Percentiles rank a stretch among this genome's conserved stretches.
phyloP scores from a whole-genome alignment of 768 basidiomycete genomes.

The Amanita muscaria region DNA sequence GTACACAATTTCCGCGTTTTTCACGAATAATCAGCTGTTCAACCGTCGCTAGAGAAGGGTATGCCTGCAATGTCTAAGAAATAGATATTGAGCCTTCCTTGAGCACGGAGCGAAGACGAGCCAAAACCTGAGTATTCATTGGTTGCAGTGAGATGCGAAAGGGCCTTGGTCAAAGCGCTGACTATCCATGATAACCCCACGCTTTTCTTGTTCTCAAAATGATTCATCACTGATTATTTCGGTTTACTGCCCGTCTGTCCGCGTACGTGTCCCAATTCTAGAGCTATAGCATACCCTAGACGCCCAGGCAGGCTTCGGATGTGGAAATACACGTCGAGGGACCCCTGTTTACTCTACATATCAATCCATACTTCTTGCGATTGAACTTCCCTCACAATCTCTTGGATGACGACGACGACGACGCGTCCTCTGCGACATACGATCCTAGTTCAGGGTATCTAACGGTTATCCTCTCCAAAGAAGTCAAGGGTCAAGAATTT shows the following conservation, averaged over 20 bases:
- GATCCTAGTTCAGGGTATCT: slow-evolving; percentile 75
- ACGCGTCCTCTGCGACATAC: slow-evolving; percentile 62
- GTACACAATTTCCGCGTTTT: slow-evolving; percentile 86
- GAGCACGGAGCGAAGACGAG: background rate
- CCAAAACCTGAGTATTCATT: slow-evolving; percentile 45
- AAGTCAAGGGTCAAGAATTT: slow-evolving; percentile 55
- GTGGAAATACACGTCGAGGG: slow-evolving; percentile 72
- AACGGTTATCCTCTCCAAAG: slow-evolving; percentile 66
- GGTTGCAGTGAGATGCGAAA: background rate
- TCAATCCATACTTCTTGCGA: slow-evolving; percentile 80
- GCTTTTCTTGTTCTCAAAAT: slow-evolving; percentile 63
- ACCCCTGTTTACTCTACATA: slow-evolving; percentile 59
- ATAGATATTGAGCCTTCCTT: slow-evolving; percentile 2
- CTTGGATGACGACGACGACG: slow-evolving; percentile 69
- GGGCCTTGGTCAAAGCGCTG: too few relatives aligned
- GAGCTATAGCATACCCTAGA: slow-evolving; percentile 8
- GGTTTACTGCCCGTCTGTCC: slow-evolving; percentile 64
- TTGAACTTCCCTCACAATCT: slow-evolving; percentile 64
- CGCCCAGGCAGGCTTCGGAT: slow-evolving; percentile 63
- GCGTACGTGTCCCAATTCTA: slow-evolving; percentile 33
- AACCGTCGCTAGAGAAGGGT: slow-evolving; percentile 65
- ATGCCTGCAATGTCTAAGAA: slow-evolving; percentile 53
- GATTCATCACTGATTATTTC: slow-evolving; percentile 43
- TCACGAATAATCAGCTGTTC: slow-evolving; percentile 72
- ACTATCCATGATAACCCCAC: slow-evolving; percentile 77